Evolutionary conservation across 2,329 filamentous ascomycete species (phyloP).

Genomic region (Hypomyces rosellus): DNA sequence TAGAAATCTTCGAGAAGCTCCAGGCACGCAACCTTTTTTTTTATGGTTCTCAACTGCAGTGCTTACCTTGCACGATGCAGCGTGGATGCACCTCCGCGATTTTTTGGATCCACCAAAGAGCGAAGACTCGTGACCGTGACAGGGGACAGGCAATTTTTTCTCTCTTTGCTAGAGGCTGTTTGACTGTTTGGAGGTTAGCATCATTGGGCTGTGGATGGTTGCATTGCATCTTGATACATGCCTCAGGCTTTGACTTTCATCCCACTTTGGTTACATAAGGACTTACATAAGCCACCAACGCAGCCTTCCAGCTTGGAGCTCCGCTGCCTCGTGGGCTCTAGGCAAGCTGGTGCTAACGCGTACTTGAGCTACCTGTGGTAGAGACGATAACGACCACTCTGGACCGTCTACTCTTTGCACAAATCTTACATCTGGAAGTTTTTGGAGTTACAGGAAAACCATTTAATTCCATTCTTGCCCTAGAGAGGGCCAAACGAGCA

Average conservation of each 20-base stretch:
- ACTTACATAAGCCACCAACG: constrained; percentile 23
- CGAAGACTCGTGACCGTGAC: not conserved
- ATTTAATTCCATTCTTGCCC: constrained; percentile 8
- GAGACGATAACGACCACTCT: constrained; percentile 1
- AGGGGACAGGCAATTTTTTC: too few relatives aligned
- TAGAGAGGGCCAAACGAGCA: constrained; percentile 25
- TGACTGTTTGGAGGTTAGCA: constrained; percentile 3
- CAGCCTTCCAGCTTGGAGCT: constrained; percentile 24
- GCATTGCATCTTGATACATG: constrained; percentile 5
- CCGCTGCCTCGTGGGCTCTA: constrained; percentile 30
- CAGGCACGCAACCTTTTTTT: constrained; percentile 5
- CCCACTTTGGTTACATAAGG: too few relatives aligned
- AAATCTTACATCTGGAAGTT: not conserved
- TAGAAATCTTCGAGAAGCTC: constrained; percentile 5
- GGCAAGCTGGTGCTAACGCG: constrained; percentile 45
- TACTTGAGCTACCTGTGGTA: constrained; percentile 22
- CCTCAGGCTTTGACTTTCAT: constrained; percentile 24
- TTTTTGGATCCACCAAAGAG: constrained; percentile 5
- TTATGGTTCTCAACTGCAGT: not conserved
- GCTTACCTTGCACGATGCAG: not conserved
- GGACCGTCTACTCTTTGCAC: not conserved
- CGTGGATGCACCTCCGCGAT: constrained; percentile 10
- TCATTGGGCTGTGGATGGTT: too few relatives aligned
- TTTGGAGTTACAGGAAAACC: constrained; percentile 2
- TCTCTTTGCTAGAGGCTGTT: too few relatives aligned